phyloP scores from a whole-genome alignment of 768 basidiomycete genomes.

The Omphalotus guepiniiformis region DNA sequence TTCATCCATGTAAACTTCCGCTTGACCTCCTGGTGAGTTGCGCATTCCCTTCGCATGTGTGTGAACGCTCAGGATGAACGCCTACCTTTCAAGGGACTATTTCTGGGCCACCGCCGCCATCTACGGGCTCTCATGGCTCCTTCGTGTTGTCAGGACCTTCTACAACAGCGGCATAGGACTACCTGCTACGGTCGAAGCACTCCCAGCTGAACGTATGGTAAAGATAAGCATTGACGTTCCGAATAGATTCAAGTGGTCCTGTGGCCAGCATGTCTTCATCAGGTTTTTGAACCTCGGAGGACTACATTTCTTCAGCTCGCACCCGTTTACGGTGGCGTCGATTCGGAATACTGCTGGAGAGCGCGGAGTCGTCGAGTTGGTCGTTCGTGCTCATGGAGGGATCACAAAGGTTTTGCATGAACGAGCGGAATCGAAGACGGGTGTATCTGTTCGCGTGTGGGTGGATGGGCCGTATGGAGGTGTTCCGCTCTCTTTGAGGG shows the following conservation, averaged over 20 bases:
- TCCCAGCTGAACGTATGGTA: neutral
- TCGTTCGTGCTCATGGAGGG: constrained; percentile 20
- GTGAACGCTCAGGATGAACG: neutral
- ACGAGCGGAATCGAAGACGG: constrained; percentile 4
- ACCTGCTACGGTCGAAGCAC: neutral
- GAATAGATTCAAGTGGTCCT: neutral
- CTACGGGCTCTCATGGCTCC: neutral
- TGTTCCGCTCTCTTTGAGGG: constrained; percentile 18
- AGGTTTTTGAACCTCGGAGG: neutral
- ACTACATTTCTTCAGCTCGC: neutral
- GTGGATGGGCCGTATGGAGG: constrained; percentile 25
- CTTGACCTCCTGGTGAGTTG: constrained; percentile 24
- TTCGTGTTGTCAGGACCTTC: neutral
- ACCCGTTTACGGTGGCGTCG: neutral
- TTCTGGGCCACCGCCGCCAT: neutral
- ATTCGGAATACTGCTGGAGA: neutral
- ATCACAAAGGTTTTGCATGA: constrained; percentile 16
- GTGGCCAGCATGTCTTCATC: neutral
- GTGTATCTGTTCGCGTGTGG: constrained; percentile 11
- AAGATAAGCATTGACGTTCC: neutral
- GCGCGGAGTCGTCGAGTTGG: constrained; percentile 15
- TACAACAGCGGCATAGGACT: neutral
- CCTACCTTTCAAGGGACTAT: neutral
- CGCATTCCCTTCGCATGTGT: neutral
- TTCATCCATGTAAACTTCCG: constrained; percentile 29